Conservation (phyloP, 2,329 filamentous ascomycete genomes). For the Dothideomycetes sp. region DNA sequence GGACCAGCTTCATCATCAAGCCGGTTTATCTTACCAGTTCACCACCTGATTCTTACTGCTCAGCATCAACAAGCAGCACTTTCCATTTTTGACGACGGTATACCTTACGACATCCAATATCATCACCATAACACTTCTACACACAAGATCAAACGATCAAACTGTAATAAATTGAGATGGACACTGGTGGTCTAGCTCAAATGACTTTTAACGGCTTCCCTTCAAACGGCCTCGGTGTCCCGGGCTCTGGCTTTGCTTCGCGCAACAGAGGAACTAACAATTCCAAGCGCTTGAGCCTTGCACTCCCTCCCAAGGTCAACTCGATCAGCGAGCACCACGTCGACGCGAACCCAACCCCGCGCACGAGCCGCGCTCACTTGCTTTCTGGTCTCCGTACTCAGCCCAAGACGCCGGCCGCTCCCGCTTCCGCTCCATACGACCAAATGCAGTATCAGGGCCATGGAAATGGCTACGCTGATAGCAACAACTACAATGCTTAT, state of each 20-base stretch:
- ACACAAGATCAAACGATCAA: constrained; percentile 8
- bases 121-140: constrained; percentile 1
- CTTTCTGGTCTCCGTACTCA: constrained; percentile 88
- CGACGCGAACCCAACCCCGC: constrained; percentile 65
- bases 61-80: constrained; percentile 1
- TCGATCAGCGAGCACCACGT: constrained; percentile 57
- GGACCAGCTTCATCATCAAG: constrained; percentile 1
- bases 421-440: constrained; percentile 51
- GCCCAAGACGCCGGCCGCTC: constrained; percentile 70
- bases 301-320: constrained; percentile 56
- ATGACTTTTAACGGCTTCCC: constrained; percentile 79
- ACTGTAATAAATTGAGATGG: constrained; percentile 46
- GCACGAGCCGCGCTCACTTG: constrained; percentile 77
- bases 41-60: background rate
- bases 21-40: background rate
- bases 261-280: constrained; percentile 62
- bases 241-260: constrained; percentile 72
- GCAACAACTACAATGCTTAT: constrained; percentile 28
- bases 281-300: constrained; percentile 79
- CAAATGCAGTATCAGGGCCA: constrained; percentile 40
- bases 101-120: constrained; percentile 5
- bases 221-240: constrained; percentile 62
- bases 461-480: constrained; percentile 33
- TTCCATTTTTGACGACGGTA: constrained; percentile 3
- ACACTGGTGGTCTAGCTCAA: constrained; percentile 98